phyloP scores from a whole-genome alignment of 768 basidiomycete genomes.

The Tricholoma sp. region DNA sequence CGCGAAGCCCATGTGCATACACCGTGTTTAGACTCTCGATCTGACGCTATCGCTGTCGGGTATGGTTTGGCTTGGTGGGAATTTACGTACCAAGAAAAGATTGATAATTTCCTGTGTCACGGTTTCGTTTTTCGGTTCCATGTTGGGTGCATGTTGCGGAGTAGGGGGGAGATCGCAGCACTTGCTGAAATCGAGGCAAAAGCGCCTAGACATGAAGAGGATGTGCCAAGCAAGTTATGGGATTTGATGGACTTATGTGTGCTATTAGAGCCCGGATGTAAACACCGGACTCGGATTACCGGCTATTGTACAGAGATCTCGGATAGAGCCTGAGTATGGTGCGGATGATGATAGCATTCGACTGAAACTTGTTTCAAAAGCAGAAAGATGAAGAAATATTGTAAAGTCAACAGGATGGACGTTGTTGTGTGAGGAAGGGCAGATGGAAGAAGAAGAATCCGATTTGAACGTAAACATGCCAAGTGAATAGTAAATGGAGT shows the following conservation, averaged over 20 bases:
- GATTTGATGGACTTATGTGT: too few relatives aligned
- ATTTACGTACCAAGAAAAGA: too few relatives aligned
- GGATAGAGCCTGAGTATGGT: too few relatives aligned
- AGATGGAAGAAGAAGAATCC: background rate
- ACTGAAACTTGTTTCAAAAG: background rate
- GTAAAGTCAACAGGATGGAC: background rate
- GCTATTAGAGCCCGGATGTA: background rate
- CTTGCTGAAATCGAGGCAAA: background rate
- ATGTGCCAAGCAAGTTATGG: too few relatives aligned
- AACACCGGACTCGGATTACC: background rate
- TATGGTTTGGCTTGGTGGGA: too few relatives aligned
- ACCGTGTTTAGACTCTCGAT: too few relatives aligned
- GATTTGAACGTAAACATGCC: background rate
- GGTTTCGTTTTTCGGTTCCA: background rate
- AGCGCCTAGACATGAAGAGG: too few relatives aligned
- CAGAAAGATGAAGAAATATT: too few relatives aligned
- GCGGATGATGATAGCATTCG: background rate
- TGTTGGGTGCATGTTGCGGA: background rate
- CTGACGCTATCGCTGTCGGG: too few relatives aligned
- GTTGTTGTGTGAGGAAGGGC: background rate
- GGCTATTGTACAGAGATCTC: background rate
- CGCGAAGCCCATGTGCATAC: too few relatives aligned
- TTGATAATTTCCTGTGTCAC: background rate
- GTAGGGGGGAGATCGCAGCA: background rate
- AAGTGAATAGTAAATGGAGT: background rate